phyloP scores from a whole-genome alignment of 1,284 basidiomycete species.

The Rhizoctonia solani region DNA sequence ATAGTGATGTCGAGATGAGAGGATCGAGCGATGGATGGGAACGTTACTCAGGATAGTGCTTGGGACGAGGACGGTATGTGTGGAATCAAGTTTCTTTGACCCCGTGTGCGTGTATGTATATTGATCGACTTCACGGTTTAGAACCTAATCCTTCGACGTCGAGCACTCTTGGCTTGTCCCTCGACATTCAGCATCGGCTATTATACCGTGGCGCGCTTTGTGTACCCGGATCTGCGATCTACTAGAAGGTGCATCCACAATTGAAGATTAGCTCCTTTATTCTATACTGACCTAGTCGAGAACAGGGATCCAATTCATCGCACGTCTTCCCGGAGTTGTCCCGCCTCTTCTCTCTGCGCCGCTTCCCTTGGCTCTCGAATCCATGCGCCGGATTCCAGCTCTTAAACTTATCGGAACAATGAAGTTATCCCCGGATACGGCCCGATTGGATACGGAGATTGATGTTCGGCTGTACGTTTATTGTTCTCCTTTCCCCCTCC shows the following conservation, averaged over 20 bases:
- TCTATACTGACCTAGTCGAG: not conserved
- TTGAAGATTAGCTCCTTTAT: not conserved
- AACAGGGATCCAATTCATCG: constrained; percentile 61
- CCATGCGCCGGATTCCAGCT: constrained; percentile 73
- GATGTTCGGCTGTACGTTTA: constrained; percentile 63
- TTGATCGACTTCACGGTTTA: too few relatives aligned
- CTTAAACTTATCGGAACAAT: constrained; percentile 62
- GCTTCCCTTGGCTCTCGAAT: constrained; percentile 71
- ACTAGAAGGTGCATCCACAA: constrained; percentile 58
- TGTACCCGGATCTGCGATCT: constrained; percentile 69
- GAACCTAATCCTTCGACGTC: too few relatives aligned
- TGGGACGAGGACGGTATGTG: constrained; percentile 18
- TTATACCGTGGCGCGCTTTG: constrained; percentile 77
- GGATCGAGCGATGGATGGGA: constrained; percentile 8
- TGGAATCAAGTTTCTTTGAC: not conserved
- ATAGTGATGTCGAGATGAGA: constrained; percentile 11
- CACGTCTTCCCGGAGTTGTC: constrained; percentile 43
- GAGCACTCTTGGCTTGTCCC: not conserved
- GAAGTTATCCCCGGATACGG: constrained; percentile 46
- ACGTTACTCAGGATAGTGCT: constrained; percentile 15
- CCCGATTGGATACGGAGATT: constrained; percentile 52
- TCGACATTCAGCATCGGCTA: constrained; percentile 47
- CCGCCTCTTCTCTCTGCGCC: constrained; percentile 62
- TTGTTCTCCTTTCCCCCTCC: too few relatives aligned
- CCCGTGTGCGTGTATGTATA: too few relatives aligned